Percentiles rank a stretch among this genome's conserved stretches.
Evolutionary conservation across 1,284 basidiomycete genomes (phyloP).

Genomic region (Mycosarcoma maydis): DNA sequence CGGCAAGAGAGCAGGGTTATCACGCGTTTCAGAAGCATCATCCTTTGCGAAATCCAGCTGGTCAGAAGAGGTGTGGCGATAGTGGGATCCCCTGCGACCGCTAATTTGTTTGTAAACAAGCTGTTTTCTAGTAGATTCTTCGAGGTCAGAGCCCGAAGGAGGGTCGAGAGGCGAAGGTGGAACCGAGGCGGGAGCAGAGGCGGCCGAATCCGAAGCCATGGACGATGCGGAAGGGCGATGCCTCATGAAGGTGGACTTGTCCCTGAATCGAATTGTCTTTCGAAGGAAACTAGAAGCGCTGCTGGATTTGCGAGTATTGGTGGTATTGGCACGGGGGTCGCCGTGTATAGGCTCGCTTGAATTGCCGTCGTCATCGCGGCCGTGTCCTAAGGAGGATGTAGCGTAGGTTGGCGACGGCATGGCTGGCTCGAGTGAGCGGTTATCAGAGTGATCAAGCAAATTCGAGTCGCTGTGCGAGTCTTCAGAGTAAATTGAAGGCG

Average conservation of each 20-base stretch:
- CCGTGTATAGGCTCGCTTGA: background rate
- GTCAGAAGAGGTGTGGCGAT: slow-evolving; percentile 5
- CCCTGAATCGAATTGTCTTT: slow-evolving; percentile 45
- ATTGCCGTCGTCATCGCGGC: slow-evolving; percentile 13
- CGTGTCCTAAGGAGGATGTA: slow-evolving; percentile 7
- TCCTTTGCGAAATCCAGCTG: background rate
- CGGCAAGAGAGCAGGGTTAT: slow-evolving; percentile 10
- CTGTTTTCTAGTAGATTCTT: slow-evolving; percentile 7
- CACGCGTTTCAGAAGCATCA: background rate
- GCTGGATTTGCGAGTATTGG: slow-evolving; percentile 19
- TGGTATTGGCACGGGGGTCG: slow-evolving; percentile 1
- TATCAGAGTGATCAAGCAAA: slow-evolving; percentile 2
- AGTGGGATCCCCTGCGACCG: slow-evolving; percentile 31
- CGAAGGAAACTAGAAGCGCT: slow-evolving; percentile 30
- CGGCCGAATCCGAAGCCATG: slow-evolving; percentile 15
- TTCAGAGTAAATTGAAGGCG: slow-evolving; percentile 27
- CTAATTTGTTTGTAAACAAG: slow-evolving; percentile 35
- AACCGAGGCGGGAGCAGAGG: slow-evolving; percentile 21
- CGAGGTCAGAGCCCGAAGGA: slow-evolving; percentile 8
- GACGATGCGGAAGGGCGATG: slow-evolving; percentile 25
- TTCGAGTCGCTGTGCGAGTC: slow-evolving; percentile 24
- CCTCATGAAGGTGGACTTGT: slow-evolving; percentile 33
- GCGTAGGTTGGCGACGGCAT: slow-evolving; percentile 6
- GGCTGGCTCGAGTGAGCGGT: slow-evolving; percentile 1
- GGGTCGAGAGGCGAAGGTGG: slow-evolving; percentile 32